phyloP scores from a whole-genome alignment of 306 rosid species.

The Cicer judaicum region DNA sequence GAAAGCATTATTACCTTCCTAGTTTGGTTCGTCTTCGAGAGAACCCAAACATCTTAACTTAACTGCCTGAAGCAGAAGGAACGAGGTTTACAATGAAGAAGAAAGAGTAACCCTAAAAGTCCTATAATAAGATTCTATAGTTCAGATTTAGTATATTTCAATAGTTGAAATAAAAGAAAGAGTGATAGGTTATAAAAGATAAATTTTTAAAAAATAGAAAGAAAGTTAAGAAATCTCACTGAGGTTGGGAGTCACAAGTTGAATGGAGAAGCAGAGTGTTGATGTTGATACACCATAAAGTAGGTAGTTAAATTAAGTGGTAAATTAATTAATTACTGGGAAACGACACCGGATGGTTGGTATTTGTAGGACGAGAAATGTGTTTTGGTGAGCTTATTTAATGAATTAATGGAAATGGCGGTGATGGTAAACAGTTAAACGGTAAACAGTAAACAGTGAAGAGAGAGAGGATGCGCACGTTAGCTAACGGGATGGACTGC shows the following conservation, averaged over 20 bases:
- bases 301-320: too few relatives aligned
- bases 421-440: too few relatives aligned
- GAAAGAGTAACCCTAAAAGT: neutral
- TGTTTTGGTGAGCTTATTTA: too few relatives aligned
- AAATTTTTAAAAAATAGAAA: neutral
- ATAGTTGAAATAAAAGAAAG: neutral
- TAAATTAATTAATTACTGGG: neutral
- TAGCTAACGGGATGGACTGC: neutral
- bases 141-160: neutral
- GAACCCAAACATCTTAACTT: constrained; percentile 68
- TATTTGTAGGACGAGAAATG: too few relatives aligned
- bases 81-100: neutral
- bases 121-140: constrained; percentile 3
- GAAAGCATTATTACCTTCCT: constrained; percentile 60
- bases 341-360: constrained; percentile 25
- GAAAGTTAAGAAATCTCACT: neutral
- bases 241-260: neutral
- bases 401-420: too few relatives aligned
- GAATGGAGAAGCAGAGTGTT: neutral
- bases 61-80: neutral
- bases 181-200: neutral
- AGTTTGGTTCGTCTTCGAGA: constrained; percentile 87
- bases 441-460: too few relatives aligned
- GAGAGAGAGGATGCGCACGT: constrained; percentile 33
- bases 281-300: neutral